These are phyloP conservation scores for Fusarium devonianum DNA, from an alignment of 2,329 filamentous ascomycete genomes.

Conservation along the genomic window DNA sequence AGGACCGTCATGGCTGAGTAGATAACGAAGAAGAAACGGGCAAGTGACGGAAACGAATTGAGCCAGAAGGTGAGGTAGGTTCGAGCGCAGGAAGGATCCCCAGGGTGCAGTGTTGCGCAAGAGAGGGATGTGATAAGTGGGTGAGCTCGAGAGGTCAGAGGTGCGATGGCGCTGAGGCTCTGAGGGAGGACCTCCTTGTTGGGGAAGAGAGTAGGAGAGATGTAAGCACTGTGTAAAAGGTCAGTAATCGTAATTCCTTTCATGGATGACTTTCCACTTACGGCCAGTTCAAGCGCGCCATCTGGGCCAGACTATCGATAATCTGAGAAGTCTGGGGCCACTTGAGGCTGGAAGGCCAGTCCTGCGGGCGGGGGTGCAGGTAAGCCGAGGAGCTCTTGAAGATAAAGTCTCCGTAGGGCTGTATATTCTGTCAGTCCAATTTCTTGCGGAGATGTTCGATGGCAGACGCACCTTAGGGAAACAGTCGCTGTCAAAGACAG, in stretches of 20 bases:
- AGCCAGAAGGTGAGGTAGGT: slow-evolving; percentile 91
- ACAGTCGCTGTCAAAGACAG: slow-evolving; percentile 79
- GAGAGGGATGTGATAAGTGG: slow-evolving; percentile 85
- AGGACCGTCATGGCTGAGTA: slow-evolving; percentile 74
- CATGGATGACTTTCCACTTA: slow-evolving; percentile 52
- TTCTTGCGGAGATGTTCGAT: neutral
- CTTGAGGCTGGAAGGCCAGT: slow-evolving; percentile 68
- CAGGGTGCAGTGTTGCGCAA: slow-evolving; percentile 88
- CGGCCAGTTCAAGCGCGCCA: slow-evolving; percentile 86
- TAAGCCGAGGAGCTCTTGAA: slow-evolving; percentile 82
- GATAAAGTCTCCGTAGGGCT: slow-evolving; percentile 55
- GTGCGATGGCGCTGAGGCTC: slow-evolving; percentile 72
- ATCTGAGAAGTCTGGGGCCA: slow-evolving; percentile 83
- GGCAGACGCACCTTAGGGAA: slow-evolving; percentile 63
- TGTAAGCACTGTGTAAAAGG: slow-evolving; percentile 66
- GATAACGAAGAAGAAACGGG: slow-evolving; percentile 78
- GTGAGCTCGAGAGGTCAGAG: slow-evolving; percentile 84
- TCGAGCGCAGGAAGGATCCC: slow-evolving; percentile 85
- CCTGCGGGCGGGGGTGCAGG: slow-evolving; percentile 73
- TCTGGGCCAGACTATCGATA: slow-evolving; percentile 80
- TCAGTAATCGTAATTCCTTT: slow-evolving; percentile 7
- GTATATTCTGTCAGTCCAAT: slow-evolving; percentile 2
- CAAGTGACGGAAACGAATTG: slow-evolving; percentile 78
- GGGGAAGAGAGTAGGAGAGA: slow-evolving; percentile 88
- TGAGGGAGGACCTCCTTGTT: slow-evolving; percentile 70